Evolutionary conservation across 163 green algal species (phyloP).

Genomic region (Prototheca cutis): DNA sequence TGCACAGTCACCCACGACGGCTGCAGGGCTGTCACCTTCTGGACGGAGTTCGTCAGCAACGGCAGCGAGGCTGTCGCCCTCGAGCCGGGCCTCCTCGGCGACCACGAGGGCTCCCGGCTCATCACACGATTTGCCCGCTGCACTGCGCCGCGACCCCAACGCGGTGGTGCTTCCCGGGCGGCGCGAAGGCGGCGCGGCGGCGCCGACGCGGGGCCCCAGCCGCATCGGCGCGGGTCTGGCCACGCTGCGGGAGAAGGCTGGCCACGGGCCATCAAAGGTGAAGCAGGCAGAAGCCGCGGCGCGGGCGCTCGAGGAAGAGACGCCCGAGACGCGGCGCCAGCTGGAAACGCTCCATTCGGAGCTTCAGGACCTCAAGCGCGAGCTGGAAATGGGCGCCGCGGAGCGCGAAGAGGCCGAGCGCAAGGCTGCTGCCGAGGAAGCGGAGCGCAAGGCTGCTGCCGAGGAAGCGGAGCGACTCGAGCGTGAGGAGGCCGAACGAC

Average conservation of each 20-base stretch:
- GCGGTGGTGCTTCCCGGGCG: background rate
- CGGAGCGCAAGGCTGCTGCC: background rate
- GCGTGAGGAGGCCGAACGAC: background rate
- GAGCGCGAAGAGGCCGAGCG: background rate
- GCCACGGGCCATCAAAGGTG: background rate
- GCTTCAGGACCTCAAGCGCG: conserved; percentile 23
- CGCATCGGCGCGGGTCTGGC: background rate
- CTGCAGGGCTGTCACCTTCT: too few species aligned
- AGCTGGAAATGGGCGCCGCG: conserved; percentile 12
- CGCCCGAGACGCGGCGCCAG: background rate
- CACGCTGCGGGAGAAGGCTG: background rate
- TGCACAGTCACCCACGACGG: too few species aligned
- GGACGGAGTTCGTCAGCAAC: too few species aligned
- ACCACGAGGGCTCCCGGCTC: too few species aligned
- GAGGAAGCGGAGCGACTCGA: background rate
- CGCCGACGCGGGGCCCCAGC: background rate
- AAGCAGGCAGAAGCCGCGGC: background rate
- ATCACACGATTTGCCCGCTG: too few species aligned
- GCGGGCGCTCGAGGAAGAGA: conserved; percentile 5
- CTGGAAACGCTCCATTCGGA: conserved; percentile 26
- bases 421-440: background rate
- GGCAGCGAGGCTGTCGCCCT: too few species aligned
- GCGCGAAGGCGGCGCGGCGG: background rate
- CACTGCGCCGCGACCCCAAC: background rate
- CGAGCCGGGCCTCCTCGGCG: too few species aligned